Conservation (phyloP, 768 basidiomycete genomes). For the Hericium alpestre region DNA sequence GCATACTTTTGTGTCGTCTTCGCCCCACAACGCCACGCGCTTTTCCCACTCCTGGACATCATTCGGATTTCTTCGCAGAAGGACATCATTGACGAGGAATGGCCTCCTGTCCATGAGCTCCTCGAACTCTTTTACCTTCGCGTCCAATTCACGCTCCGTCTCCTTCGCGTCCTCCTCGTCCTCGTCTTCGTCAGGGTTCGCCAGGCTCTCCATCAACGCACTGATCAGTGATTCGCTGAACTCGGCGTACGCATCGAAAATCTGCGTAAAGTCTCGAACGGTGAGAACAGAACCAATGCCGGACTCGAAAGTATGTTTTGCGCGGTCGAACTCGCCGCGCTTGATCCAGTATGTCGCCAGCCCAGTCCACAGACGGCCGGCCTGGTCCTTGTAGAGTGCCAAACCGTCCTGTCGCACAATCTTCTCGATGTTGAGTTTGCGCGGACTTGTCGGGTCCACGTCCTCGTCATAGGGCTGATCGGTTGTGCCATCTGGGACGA, state of each 20-base stretch:
- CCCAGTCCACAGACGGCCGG: constrained; percentile 91
- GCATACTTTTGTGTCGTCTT: constrained; percentile 82
- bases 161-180: constrained; percentile 74
- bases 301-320: constrained; percentile 78
- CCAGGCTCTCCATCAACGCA: constrained; percentile 79
- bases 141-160: constrained; percentile 75
- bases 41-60: constrained; percentile 99
- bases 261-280: constrained; percentile 93
- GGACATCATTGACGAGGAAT: constrained; percentile 92
- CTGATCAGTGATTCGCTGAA: constrained; percentile 86
- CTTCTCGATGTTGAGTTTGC: constrained; percentile 75
- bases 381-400: constrained; percentile 88
- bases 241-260: constrained; percentile 94
- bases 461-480: constrained; percentile 61
- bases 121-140: constrained; percentile 86
- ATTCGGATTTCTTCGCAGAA: constrained; percentile 86
- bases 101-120: constrained; percentile 89
- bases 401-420: constrained; percentile 84
- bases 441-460: constrained; percentile 62
- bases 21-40: constrained; percentile 83
- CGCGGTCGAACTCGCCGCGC: constrained; percentile 87
- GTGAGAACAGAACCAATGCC: constrained; percentile 81
- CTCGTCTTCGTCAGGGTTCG: constrained; percentile 62
- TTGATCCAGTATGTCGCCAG: constrained; percentile 98
- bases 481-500: constrained; percentile 40